Base-by-base conservation (phyloP, 352 stramenopile genomes). In the Phytopythium cucurbitacearum region DNA sequence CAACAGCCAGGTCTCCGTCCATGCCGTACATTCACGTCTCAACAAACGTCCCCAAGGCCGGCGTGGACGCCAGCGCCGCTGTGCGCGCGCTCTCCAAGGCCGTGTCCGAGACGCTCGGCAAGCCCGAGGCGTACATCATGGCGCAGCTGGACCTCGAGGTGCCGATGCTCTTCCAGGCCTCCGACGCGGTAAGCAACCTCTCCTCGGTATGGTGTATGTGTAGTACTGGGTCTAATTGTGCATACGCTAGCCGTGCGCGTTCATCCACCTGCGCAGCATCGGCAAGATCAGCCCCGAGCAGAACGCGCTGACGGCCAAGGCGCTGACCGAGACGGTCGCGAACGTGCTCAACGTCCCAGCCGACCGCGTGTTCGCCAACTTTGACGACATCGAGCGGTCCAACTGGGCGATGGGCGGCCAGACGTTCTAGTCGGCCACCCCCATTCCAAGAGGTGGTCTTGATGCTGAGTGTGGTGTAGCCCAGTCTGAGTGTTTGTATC, bases 21-120 rank as follows among this genome's bases (percentile, higher is more conserved):
- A 79, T 79, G 69, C 65, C 69, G 28, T 75, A 61, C 53, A 45
- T 79, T 7, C 58, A 67, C 41, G 65, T 79, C 48, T 64, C 62
- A 40, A 69, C 53, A 59, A 80, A 76, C 57, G 64, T 71, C 28
- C 51, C 66, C 48, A 61, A 62, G 48, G 45, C 53, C 21, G 66
- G 51, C 36, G 57, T 74, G 40, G 59, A 73, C 54, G 53, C 55
- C 37, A 53, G 62, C 48, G 57, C 54, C 45, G 57, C 60, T 4
- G 35, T 71, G 10, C 65, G 63, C 38, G 59, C 56, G 28, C 36
- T 80, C 11, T 76, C 66, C 61, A 76, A 72, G 57, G 64, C 52
- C 45, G 47, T 73, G 32, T 66, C 70, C 8, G 51, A 56, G 28
- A 60, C 59, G 46, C 67, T 80, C 15, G 64, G 57, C 52, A 58